Conservation (phyloP, 495 filamentous ascomycete species). For the Penicillium odoratum region DNA sequence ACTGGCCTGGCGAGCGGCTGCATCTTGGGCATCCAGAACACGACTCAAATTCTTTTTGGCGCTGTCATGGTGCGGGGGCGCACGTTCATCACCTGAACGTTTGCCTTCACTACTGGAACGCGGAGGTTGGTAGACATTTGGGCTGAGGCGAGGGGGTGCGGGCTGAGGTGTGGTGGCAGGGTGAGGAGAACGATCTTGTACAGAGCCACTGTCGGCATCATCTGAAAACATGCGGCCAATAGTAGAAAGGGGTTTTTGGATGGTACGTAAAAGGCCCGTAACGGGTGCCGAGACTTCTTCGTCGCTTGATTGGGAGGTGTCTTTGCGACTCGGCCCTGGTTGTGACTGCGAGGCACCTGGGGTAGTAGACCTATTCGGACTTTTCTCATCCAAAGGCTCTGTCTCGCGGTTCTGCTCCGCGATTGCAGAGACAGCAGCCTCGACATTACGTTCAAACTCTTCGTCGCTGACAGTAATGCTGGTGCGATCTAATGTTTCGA, state of each 20-base stretch:
- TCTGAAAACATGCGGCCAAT: constrained; percentile 98
- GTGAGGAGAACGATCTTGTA: constrained; percentile 39
- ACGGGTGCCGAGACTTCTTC: constrained; percentile 74
- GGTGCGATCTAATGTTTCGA: constrained; percentile 93
- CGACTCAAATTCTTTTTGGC: constrained; percentile 32
- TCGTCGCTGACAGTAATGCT: constrained; percentile 90
- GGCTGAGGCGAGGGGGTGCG: constrained; percentile 58
- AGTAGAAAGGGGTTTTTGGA: constrained; percentile 86
- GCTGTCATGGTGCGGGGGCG: constrained; percentile 5
- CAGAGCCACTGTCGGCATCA: constrained; percentile 47
- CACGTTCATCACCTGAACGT: constrained; percentile 47
- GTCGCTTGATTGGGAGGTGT: constrained; percentile 44
- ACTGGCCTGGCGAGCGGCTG: constrained; percentile 90
- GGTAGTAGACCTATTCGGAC: constrained; percentile 17
- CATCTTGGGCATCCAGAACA: constrained; percentile 68
- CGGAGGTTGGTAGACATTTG: constrained; percentile 54
- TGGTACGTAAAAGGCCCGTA: constrained; percentile 81
- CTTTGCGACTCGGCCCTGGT: constrained; percentile 42
- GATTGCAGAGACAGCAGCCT: constrained; percentile 93
- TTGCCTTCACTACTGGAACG: constrained; percentile 45
- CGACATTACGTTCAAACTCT: constrained; percentile 93
- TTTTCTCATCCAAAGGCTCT: constrained; percentile 58
- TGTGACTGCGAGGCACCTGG: constrained; percentile 38
- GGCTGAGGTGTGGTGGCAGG: constrained; percentile 61
- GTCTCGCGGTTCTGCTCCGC: constrained; percentile 77